phyloP scores from a whole-genome alignment of 2,329 filamentous ascomycete species.

The Colletotrichum lini region DNA sequence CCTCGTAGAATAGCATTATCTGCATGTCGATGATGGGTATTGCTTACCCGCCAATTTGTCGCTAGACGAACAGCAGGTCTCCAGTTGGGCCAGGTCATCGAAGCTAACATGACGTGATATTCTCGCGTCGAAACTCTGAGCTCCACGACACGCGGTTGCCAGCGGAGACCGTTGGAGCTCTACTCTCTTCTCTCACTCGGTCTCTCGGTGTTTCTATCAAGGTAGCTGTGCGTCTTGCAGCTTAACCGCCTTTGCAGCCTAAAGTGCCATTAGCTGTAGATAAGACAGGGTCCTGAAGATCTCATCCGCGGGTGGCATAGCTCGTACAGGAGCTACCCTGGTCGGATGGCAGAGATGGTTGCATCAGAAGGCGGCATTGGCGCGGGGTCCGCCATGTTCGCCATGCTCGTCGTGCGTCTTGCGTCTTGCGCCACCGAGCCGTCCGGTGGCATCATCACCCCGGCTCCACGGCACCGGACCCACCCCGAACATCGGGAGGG shows the following conservation, averaged over 20 bases:
- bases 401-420: slow-evolving; percentile 16
- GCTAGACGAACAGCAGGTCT: slow-evolving; percentile 1
- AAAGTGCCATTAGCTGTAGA: slow-evolving; percentile 9
- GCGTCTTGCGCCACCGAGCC: slow-evolving; percentile 40
- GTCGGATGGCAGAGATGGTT: background rate
- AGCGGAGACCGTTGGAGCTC: background rate
- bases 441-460: slow-evolving; percentile 42
- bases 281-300: background rate
- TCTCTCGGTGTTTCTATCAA: background rate
- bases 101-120: slow-evolving; percentile 42
- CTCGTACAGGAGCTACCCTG: slow-evolving; percentile 21
- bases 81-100: slow-evolving; percentile 31
- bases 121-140: slow-evolving; percentile 23
- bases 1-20: background rate
- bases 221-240: background rate
- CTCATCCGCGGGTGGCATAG: background rate
- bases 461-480: slow-evolving; percentile 39
- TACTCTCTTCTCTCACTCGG: background rate
- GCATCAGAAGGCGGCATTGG: slow-evolving; percentile 3
- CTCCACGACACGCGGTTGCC: slow-evolving; percentile 4
- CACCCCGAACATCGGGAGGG: slow-evolving; percentile 41
- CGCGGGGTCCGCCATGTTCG: background rate
- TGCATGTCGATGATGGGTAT: background rate
- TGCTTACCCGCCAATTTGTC: background rate
- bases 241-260: slow-evolving; percentile 6